phyloP scores from a whole-genome alignment of 805 yeast species.

The Monosporozyma aerobia region DNA sequence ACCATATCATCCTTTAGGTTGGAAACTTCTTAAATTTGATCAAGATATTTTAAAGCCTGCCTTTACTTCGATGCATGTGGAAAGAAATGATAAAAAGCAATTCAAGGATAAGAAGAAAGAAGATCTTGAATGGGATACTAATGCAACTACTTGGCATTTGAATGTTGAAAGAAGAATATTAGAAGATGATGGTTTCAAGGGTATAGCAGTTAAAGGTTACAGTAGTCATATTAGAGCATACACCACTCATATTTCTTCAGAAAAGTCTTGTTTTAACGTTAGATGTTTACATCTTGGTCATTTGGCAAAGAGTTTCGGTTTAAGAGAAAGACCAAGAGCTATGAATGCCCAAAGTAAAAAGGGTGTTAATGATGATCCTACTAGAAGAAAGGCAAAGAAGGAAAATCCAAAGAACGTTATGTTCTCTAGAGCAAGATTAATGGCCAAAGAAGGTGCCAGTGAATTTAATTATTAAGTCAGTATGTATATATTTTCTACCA shows the following conservation, averaged over 20 bases:
- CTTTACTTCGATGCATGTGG: conserved; percentile 23
- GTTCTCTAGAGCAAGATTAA: conserved; percentile 65
- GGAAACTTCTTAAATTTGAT: conserved; percentile 43
- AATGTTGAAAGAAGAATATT: conserved; percentile 82
- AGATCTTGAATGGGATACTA: conserved; percentile 67
- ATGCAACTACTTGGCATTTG: conserved; percentile 94
- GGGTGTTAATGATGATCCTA: conserved; percentile 23
- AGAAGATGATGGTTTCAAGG: conserved; percentile 51
- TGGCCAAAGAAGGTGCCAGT: conserved; percentile 51
- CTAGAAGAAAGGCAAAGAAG: conserved; percentile 37
- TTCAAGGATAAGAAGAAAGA: conserved; percentile 28
- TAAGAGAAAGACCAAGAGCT: conserved; percentile 88
- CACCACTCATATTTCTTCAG: conserved; percentile 82
- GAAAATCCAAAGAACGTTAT: conserved; percentile 65
- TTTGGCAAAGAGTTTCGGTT: conserved; percentile 86
- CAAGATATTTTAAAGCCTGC: conserved; percentile 33
- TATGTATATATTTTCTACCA: neutral
- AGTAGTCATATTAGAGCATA: conserved; percentile 89
- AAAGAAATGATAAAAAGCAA: conserved; percentile 26
- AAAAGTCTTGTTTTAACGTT: conserved; percentile 72
- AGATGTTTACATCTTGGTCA: conserved; percentile 87
- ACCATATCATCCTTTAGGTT: conserved; percentile 47
- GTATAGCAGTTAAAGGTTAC: conserved; percentile 70
- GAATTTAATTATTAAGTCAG: conserved; percentile 54
- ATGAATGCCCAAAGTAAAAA: conserved; percentile 39